Percentiles rank a stretch among this genome's conserved stretches.
phyloP scores from a whole-genome alignment of 2,329 filamentous ascomycete species.

The Diaporthe humulicola region DNA sequence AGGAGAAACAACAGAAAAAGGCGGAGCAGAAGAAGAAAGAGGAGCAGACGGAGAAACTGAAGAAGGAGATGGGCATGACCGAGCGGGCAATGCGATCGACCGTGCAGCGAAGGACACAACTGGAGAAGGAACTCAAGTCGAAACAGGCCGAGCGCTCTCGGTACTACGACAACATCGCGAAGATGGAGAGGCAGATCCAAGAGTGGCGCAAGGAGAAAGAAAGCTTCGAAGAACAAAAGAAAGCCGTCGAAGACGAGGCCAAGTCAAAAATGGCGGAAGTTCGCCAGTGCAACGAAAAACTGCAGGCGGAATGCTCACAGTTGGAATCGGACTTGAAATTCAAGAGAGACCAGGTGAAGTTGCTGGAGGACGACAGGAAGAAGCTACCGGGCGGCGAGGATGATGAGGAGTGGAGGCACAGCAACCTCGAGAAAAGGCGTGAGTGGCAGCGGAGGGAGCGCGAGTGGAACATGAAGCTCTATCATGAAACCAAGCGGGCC shows the following conservation, averaged over 20 bases:
- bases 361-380: conserved; percentile 78
- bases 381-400: conserved; percentile 72
- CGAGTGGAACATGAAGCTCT: conserved; percentile 64
- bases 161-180: conserved; percentile 76
- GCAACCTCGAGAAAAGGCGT: conserved; percentile 64
- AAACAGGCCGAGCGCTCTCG: conserved; percentile 78
- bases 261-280: conserved; percentile 66
- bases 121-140: conserved; percentile 78
- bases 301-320: conserved; percentile 74
- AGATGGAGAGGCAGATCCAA: conserved; percentile 75
- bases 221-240: conserved; percentile 67
- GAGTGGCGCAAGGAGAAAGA: conserved; percentile 70
- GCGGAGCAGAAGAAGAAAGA: conserved; percentile 89
- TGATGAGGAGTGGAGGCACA: conserved; percentile 68
- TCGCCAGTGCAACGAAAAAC: conserved; percentile 66
- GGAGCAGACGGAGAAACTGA: conserved; percentile 86
- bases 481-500: conserved; percentile 61
- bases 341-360: conserved; percentile 78
- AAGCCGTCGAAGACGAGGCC: conserved; percentile 63
- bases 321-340: conserved; percentile 82
- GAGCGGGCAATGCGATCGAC: conserved; percentile 86
- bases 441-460: conserved; percentile 69
- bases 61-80: conserved; percentile 82
- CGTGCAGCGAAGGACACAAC: conserved; percentile 82
- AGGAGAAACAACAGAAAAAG: conserved; percentile 84